phyloP scores from a whole-genome alignment of 139 green algal species.

The Zygnema cylindricum region DNA sequence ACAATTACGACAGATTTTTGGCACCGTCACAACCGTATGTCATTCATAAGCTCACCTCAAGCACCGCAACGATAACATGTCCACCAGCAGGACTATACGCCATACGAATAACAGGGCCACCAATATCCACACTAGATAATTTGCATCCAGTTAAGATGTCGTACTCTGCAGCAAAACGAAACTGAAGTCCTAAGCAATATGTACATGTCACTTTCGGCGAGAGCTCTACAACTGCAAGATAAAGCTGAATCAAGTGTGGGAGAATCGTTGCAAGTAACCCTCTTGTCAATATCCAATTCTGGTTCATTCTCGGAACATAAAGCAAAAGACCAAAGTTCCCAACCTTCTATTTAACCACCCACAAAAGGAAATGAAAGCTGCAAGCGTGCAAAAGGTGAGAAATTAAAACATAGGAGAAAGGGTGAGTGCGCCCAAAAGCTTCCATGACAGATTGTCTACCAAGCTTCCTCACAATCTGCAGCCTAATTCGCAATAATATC shows the following conservation, averaged over 20 bases:
- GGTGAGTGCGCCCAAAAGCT: too few relatives aligned
- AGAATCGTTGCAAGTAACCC: not conserved
- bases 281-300: not conserved
- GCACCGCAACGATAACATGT: constrained; percentile 52
- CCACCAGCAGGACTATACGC: constrained; percentile 42
- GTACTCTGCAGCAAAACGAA: constrained; percentile 35
- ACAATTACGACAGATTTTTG: too few relatives aligned
- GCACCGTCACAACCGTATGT: too few relatives aligned
- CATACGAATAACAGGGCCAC: constrained; percentile 41
- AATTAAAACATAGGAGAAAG: too few relatives aligned
- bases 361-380: too few relatives aligned
- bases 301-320: not conserved
- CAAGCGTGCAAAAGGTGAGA: too few relatives aligned
- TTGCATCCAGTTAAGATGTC: constrained; percentile 55
- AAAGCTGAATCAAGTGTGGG: not conserved
- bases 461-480: too few relatives aligned
- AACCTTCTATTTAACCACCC: not conserved
- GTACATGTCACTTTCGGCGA: not conserved
- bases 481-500: too few relatives aligned
- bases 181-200: not conserved
- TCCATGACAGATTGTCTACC: too few relatives aligned
- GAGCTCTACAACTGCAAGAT: constrained; percentile 7
- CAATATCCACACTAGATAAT: constrained; percentile 56
- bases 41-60: constrained; percentile 54
- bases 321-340: not conserved